Evolutionary conservation across 352 stramenopile genomes (phyloP), one percentile per base, ranked within the genome.

Genomic region (Albugo candida): DNA sequence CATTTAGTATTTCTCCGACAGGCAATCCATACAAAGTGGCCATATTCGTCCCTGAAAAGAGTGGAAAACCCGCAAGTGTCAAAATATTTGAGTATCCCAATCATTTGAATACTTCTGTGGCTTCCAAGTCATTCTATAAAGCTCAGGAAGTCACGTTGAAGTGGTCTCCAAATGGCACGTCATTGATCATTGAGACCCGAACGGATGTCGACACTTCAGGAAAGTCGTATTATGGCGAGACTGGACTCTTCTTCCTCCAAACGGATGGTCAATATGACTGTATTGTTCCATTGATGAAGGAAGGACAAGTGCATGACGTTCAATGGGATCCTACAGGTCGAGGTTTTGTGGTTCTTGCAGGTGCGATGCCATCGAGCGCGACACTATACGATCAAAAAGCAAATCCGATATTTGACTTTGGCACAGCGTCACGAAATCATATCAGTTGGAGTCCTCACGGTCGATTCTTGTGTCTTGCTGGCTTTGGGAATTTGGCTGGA

Each of bases 171-270:
- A 87, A 77, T 2, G 81, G 83, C 47, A 76, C 59, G 11, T 71
- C 81, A 36, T 60, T 95, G 19, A 75, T 95, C 45, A 86, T 92
- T 56, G 76, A 95, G 63, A 94, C 83, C 38, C 81, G 80, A 48
- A 95, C 84, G 46, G 84, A 95, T 47, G 75, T 95, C 14, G 84
- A 95, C 52, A 92, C 81, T 36, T 89, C 80, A 0, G 89, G 89
- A 50, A 78, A 96, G 62, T 97, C 84, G 38, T 99, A 99, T 67
- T 99, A 99, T 52, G 95, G 95, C 42, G 94, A 95, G 48, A 96
- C 92, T 0, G 83, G 88, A 11, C 64, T 98, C 1, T 98, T 96
- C 63, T 89, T 98, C 54, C 62, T 98, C 53, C 75, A 95, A 60
- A 78, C 73, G 45, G 83, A 95, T 52, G 80, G 84, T 34, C 67